Conservation (phyloP, 306 rosid species). For the Vigna reflexopilosa region DNA sequence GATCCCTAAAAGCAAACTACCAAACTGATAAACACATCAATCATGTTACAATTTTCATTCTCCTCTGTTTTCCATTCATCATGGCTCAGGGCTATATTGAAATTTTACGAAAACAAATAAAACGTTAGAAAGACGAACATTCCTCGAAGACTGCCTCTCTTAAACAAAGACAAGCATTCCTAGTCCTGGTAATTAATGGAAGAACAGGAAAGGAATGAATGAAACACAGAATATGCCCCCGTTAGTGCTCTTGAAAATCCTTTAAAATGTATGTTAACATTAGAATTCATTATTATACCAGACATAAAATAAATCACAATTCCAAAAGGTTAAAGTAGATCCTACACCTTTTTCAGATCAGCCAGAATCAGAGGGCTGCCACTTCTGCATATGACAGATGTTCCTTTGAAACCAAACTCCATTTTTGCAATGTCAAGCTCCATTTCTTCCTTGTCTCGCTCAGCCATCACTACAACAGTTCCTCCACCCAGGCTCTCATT, state of each 20-base stretch:
- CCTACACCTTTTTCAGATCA: slow-evolving; percentile 82
- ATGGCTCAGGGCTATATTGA: slow-evolving; percentile 6
- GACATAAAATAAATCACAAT: slow-evolving; percentile 15
- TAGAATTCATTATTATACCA: slow-evolving; percentile 16
- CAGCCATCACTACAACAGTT: slow-evolving; percentile 92
- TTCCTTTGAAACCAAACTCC: slow-evolving; percentile 93
- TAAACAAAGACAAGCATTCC: slow-evolving; percentile 24
- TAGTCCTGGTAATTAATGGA: slow-evolving; percentile 29
- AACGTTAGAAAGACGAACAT: no score
- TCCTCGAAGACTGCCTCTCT: background rate
- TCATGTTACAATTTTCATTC: background rate
- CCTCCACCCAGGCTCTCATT: slow-evolving; percentile 93
- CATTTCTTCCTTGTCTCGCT: slow-evolving; percentile 94
- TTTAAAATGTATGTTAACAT: slow-evolving; percentile 16
- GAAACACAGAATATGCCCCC: slow-evolving; percentile 5
- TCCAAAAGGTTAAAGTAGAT: slow-evolving; percentile 31
- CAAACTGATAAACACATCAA: slow-evolving; percentile 14
- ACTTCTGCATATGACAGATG: slow-evolving; percentile 92
- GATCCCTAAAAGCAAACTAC: slow-evolving; percentile 23
- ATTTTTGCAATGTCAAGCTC: slow-evolving; percentile 93
- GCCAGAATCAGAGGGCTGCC: slow-evolving; percentile 93
- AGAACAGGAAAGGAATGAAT: slow-evolving; percentile 1
- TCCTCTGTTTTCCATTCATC: slow-evolving; percentile 5
- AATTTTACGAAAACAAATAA: slow-evolving; percentile 19
- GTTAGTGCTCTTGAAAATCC: slow-evolving; percentile 2